Evolutionary conservation across 495 filamentous ascomycete genomes (phyloP), one percentile per base, ranked within the genome.

Genomic region (Hypoxylon lenormandii): DNA sequence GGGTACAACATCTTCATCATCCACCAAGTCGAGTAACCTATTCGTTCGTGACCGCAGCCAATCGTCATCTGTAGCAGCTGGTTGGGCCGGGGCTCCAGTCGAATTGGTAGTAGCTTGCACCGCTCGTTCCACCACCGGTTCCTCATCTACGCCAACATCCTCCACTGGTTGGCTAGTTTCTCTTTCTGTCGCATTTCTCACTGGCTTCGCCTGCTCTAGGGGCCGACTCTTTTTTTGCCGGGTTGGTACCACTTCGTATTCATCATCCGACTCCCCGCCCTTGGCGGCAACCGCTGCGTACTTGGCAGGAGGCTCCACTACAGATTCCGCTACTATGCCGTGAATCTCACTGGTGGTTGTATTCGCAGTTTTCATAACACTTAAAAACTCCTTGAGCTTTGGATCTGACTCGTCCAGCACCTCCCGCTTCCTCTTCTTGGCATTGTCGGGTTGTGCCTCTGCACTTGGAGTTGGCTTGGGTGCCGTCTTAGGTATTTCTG

Each of bases 1-100:
- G 62, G 80, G 73, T 0, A 63, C 63, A 4, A 79, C 65, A 47
- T 84, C 83, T 43, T 85, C 80, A 1, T 80, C 82, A 52, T 94
- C 92, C 18, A 92, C 81, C 18, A 98, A 80, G 73, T 93, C 96
- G 36, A 98, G 83, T 47, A 97, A 79, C 67, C 96, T 87, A 76
- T 89, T 97, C n/a, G 93, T 97, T 67, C 92, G 89, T 40, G 91
- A 96, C 40, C 95, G 89, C 50, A 97, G 83, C 95, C 95, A 99
- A 75, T 99, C 95, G 46, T 87, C 85, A 75, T 98, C 96, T 10
- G 89, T 89, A 18, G 86, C 82, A 50, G 79, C 73, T 11, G 54
- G 66, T 15, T 18, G 30, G 3, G 53, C 18, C 0, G 45, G 28
- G 16, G 47, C 16, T n/a, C 57, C 64, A 0, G 45, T 43, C 45